Conservation (phyloP, 2,329 filamentous ascomycete genomes). For the Pseudogymnoascus sp. region DNA sequence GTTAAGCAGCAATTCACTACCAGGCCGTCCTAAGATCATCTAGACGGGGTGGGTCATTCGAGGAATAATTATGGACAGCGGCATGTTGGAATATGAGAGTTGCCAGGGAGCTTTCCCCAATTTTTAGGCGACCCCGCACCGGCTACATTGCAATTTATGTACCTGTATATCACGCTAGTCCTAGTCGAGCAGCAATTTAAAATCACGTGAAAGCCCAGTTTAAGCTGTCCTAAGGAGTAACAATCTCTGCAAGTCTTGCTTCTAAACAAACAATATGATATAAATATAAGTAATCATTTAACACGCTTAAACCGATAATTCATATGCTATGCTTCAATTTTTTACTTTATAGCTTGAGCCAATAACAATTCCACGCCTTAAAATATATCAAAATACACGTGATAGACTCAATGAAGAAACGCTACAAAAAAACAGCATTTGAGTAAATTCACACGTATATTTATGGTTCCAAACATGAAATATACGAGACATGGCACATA, state of each 20-base stretch:
- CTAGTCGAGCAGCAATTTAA: background rate
- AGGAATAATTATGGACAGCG: background rate
- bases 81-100: background rate
- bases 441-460: background rate
- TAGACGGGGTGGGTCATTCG: background rate
- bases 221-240: background rate
- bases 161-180: background rate
- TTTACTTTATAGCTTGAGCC: background rate
- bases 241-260: background rate
- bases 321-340: background rate
- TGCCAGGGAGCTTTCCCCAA: conserved; percentile 1
- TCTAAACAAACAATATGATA: background rate
- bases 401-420: background rate
- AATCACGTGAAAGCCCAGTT: background rate
- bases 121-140: conserved; percentile 2
- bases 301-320: too few relatives aligned
- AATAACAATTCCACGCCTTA: background rate
- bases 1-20: background rate
- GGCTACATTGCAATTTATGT: background rate
- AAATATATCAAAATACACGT: background rate
- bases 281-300: background rate
- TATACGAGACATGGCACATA: background rate
- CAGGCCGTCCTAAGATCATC: background rate
- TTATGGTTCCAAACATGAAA: background rate
- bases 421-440: background rate